These are phyloP conservation scores for Mortierella sp. DNA, from an alignment of 371 early-diverging fungal genomes.

Conservation along the genomic window DNA sequence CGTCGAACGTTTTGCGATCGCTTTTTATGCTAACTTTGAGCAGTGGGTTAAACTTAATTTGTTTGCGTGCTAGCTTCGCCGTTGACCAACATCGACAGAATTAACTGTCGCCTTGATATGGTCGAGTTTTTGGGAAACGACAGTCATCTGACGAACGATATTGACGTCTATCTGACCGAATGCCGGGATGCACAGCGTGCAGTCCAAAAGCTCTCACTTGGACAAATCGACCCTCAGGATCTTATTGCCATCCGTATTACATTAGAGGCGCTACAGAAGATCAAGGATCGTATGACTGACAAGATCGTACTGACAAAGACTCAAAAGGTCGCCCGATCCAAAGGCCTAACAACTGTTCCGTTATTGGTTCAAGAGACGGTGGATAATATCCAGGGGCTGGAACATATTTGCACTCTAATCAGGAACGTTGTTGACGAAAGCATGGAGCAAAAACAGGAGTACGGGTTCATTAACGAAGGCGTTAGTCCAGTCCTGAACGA, in stretches of 20 bases:
- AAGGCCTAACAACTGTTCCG: background rate
- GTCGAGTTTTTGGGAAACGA: constrained; percentile 74
- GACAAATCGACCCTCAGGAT: constrained; percentile 73
- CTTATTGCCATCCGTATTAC: constrained; percentile 71
- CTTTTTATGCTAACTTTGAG: background rate
- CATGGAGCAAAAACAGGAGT: constrained; percentile 48
- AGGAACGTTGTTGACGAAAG: constrained; percentile 54
- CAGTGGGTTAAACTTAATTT: background rate
- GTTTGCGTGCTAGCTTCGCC: constrained; percentile 61
- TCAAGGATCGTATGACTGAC: constrained; percentile 51
- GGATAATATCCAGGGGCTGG: constrained; percentile 58
- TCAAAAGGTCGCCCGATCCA: background rate
- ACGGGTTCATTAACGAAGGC: constrained; percentile 61
- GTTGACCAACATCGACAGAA: constrained; percentile 63
- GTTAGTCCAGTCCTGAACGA: constrained; percentile 33
- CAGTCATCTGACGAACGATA: constrained; percentile 60
- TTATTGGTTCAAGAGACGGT: constrained; percentile 21
- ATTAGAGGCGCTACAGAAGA: constrained; percentile 58
- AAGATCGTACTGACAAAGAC: constrained; percentile 13
- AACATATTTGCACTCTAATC: constrained; percentile 50
- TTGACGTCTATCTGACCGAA: constrained; percentile 61
- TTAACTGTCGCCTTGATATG: constrained; percentile 73
- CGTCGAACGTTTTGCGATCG: background rate
- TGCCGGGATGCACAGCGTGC: constrained; percentile 80
- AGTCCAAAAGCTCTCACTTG: constrained; percentile 75